Base-by-base conservation (phyloP, 1,139 yeast species). In the Zygoascus meyerae region DNA sequence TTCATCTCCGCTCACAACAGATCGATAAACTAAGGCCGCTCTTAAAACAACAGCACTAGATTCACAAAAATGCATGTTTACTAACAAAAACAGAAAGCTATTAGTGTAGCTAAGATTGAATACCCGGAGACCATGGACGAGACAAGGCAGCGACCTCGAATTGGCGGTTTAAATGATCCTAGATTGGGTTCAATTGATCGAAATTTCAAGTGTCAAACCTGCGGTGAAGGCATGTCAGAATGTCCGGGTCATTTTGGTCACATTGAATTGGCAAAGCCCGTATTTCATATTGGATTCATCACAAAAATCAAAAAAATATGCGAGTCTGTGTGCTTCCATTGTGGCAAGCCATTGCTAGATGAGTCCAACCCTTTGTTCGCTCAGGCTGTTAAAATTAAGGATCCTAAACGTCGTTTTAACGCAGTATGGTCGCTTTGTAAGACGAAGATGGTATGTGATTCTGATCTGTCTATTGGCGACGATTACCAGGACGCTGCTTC, bases 161-260 rank as follows among this genome's bases (percentile, higher is more conserved):
- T 89, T 57, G 97, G 97, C 52, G 99, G 99, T 52, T 74, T 94
- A 55, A 90, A 90, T 64, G 98, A 94, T 65, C 97, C 98, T 49
- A 81, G 97, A 60, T 74, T 94, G 54, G 99, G 99, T 46, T 86
- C 97, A 9, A 92, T 92, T 58, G 99, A 94, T 69, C 81, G 98
- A 66, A 90, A 89, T 66, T 86, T 85, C 75, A 86, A 87, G 71
- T 92, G 99, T 75, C 97, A 90, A 73, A 92, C 99, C 31, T 92
- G 99, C 75, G 95, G 96, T 61, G 98, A 92, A 68, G 96, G 94
- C 62, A 92, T 92, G 97, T 87, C 94, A 51, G 98, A 92, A 65
- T 94, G 99, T 69, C 97, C 97, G 1, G 99, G 99, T 51, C 99
- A 94, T 72, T 94, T 94, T 70, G 99, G 99, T 56, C 98, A 94